Evolutionary conservation across 192 early-diverging fungal species (phyloP), one percentile per base, ranked within the genome.

Genomic region (Thamnidium elegans): DNA sequence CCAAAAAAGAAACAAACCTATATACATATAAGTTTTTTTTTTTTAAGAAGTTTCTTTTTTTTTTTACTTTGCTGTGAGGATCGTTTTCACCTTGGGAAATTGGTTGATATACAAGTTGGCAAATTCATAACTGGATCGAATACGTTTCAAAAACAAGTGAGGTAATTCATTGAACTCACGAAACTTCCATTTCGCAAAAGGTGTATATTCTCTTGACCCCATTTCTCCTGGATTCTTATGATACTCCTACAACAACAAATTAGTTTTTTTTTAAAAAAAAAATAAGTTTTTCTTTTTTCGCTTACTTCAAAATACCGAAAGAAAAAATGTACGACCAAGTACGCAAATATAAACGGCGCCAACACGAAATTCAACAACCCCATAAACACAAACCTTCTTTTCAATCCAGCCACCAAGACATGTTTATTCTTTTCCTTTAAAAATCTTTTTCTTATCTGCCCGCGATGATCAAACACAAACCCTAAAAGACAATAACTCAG

Each of bases 91-190:
- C 48, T 94, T 92, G 0, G 93, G 92, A 60, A 97, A 97, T 77
- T 97, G 94, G 44, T 86, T 74, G 47, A 98, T 76, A 72, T 99
- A 99, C 65, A 86, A 75, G 34, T 82, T 85, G 0, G 96, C 94
- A 50, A 81, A 70, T 10, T 83, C 81, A 70, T 93, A 85, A 21
- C 89, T 91, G 0, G 82, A 59, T 62, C 86, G 85, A 17, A 98
- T 73, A 11, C 98, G 87, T 21, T 72, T 70, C 34, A 89, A 73
- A 70, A 97, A 95, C 17, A 90, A 62, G 72, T 99, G 95, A 0
- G 95, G 93, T 17, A 98, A 80, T 71, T 99, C 98, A 75, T 99
- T 98, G 68, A 98, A 98, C 77, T 97, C 94, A 55, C 96, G 87
- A 64, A 98, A 92, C 72, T 91, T 92, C 94, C 92, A 98, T 30